Conservation (phyloP, 768 basidiomycete species). For the Suillus subluteus region DNA sequence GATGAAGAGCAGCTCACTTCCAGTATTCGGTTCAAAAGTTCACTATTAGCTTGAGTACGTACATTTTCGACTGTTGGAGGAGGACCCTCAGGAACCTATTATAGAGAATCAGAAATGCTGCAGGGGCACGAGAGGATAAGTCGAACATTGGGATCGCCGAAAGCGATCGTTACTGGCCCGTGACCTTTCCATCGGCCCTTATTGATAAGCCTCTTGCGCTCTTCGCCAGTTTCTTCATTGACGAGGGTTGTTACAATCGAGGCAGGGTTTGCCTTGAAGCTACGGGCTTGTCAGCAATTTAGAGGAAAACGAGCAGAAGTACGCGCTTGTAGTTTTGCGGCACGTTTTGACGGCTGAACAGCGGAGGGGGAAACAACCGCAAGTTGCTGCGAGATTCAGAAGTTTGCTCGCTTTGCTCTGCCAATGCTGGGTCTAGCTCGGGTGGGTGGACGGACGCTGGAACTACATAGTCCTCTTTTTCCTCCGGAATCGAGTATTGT, state of each 20-base stretch:
- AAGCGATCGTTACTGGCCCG: constrained; percentile 73
- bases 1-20: constrained; percentile 42
- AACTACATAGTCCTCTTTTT: constrained; percentile 64
- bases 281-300: constrained; percentile 28
- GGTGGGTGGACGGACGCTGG: constrained; percentile 35
- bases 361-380: constrained; percentile 83
- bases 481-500: constrained; percentile 68
- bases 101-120: constrained; percentile 12
- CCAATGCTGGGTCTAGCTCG: constrained; percentile 57
- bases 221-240: constrained; percentile 79
- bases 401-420: constrained; percentile 17
- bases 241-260: constrained; percentile 69
- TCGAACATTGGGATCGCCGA: constrained; percentile 54
- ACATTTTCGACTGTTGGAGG: constrained; percentile 65
- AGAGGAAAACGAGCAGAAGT: background rate
- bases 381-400: constrained; percentile 54
- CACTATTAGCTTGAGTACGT: constrained; percentile 54
- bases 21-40: constrained; percentile 56
- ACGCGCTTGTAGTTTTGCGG: constrained; percentile 81
- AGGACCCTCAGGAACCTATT: constrained; percentile 67
- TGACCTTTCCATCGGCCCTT: constrained; percentile 85
- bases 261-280: constrained; percentile 78
- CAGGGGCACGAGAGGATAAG: background rate
- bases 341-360: constrained; percentile 83
- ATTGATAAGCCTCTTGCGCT: constrained; percentile 83